A percentile compares a stretch with the other conserved stretches of the same genome.
Conservation (phyloP, 495 filamentous ascomycete genomes). For the Glarea lozoyensis region DNA sequence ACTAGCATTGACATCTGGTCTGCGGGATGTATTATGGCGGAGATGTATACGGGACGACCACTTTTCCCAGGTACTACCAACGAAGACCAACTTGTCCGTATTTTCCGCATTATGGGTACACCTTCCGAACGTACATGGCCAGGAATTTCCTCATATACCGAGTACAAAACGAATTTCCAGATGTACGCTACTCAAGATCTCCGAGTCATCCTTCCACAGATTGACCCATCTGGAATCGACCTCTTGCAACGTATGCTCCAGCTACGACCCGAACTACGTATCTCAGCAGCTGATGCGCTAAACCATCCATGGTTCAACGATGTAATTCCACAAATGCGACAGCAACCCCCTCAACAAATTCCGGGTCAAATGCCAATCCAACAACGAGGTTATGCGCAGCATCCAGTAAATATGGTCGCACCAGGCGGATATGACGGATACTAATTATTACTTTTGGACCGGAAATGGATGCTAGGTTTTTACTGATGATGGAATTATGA, state of each 20-base stretch:
- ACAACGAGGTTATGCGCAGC: slow-evolving; percentile 19
- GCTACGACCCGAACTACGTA: slow-evolving; percentile 82
- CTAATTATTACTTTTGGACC: slow-evolving; percentile 5
- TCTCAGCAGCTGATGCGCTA: slow-evolving; percentile 75
- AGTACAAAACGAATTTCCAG: slow-evolving; percentile 91
- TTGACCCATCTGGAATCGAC: slow-evolving; percentile 79
- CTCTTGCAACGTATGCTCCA: slow-evolving; percentile 86
- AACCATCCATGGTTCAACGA: slow-evolving; percentile 77
- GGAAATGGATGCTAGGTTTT: neutral
- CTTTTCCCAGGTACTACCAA: slow-evolving; percentile 94
- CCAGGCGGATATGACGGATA: slow-evolving; percentile 13
- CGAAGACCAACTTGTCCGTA: slow-evolving; percentile 89
- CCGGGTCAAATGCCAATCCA: slow-evolving; percentile 14
- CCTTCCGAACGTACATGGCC: slow-evolving; percentile 90
- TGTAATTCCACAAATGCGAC: slow-evolving; percentile 14
- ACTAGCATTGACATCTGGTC: slow-evolving; percentile 98
- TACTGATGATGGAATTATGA: slow-evolving; percentile 1
- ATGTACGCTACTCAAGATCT: slow-evolving; percentile 94
- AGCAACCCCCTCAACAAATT: slow-evolving; percentile 9
- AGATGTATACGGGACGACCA: slow-evolving; percentile 91
- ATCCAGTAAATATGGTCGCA: slow-evolving; percentile 7
- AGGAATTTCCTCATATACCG: slow-evolving; percentile 78
- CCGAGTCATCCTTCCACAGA: slow-evolving; percentile 74
- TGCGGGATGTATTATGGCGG: slow-evolving; percentile 96
- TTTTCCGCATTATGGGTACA: slow-evolving; percentile 96